Percentiles rank a stretch among this genome's conserved stretches.
phyloP scores from a whole-genome alignment of 192 early-diverging fungal genomes.

The Backusella tarrabulga region DNA sequence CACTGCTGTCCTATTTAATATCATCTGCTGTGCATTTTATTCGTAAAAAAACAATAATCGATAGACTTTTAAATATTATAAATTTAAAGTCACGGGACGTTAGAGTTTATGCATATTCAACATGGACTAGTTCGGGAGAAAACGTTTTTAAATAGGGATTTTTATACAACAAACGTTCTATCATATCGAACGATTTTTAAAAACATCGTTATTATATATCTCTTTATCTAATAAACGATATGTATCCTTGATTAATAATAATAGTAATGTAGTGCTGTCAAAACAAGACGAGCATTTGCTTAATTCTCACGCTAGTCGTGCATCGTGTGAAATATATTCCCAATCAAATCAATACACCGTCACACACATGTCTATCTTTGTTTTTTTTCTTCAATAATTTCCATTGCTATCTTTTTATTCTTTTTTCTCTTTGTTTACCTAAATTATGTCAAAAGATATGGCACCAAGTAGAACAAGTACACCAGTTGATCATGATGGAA shows the following conservation, averaged over 20 bases:
- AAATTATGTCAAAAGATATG: not conserved
- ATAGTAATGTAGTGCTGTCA: not conserved
- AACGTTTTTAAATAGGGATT: too few relatives aligned
- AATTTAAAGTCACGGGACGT: too few relatives aligned
- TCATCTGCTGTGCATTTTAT: too few relatives aligned
- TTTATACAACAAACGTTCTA: too few relatives aligned
- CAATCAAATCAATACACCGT: not conserved
- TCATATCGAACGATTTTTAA: not conserved
- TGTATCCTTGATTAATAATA: not conserved
- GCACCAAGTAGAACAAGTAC: slow-evolving; percentile 12
- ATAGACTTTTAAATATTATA: too few relatives aligned
- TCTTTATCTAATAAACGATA: not conserved
- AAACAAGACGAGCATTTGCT: not conserved
- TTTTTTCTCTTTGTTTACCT: slow-evolving; percentile 7
- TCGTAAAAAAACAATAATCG: too few relatives aligned
- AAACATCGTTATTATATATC: not conserved
- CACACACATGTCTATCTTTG: not conserved
- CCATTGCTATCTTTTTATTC: not conserved
- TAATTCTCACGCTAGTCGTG: not conserved
- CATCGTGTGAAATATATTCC: not conserved
- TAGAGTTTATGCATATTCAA: too few relatives aligned
- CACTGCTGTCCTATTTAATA: too few relatives aligned
- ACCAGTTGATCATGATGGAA: slow-evolving; percentile 66
- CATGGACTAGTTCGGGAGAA: too few relatives aligned
- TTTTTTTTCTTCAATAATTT: not conserved